Percentiles rank a stretch among this genome's conserved stretches.
These are phyloP conservation scores for Venturia aucupariae DNA, from an alignment of 2,329 filamentous ascomycete genomes.

Conservation along the genomic window DNA sequence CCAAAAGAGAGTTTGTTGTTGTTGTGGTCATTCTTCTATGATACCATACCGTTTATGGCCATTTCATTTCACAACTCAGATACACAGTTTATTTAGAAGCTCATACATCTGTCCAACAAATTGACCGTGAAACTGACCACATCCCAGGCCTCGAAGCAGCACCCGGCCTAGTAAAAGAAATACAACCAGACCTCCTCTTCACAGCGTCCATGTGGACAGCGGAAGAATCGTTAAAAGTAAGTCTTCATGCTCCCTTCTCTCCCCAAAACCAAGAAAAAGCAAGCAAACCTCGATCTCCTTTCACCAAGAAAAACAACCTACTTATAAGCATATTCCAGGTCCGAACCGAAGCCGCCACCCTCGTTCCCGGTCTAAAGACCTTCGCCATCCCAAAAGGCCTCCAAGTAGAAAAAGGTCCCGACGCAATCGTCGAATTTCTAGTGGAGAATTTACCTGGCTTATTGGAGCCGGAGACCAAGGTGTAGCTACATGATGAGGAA, in stretches of 20 bases:
- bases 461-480: conserved; percentile 3
- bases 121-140: not conserved
- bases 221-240: conserved; percentile 34
- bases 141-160: conserved; percentile 6
- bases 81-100: no score
- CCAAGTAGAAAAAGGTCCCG: conserved; percentile 44
- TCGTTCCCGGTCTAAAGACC: conserved; percentile 41
- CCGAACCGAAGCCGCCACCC: conserved; percentile 33
- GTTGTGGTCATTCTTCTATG: no score
- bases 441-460: conserved; percentile 22
- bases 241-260: not conserved
- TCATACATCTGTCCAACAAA: no score
- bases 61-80: no score
- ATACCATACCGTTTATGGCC: no score
- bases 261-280: no score
- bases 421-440: conserved; percentile 47
- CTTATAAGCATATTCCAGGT: conserved; percentile 23
- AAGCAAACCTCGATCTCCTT: no score
- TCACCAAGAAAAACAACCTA: not conserved
- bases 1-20: no score
- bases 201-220: conserved; percentile 50
- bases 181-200: conserved; percentile 14
- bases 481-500: no score
- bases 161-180: conserved; percentile 2
- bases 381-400: conserved; percentile 46